Conservation (phyloP, 768 basidiomycete genomes). For the Leucogyrophana mollusca region DNA sequence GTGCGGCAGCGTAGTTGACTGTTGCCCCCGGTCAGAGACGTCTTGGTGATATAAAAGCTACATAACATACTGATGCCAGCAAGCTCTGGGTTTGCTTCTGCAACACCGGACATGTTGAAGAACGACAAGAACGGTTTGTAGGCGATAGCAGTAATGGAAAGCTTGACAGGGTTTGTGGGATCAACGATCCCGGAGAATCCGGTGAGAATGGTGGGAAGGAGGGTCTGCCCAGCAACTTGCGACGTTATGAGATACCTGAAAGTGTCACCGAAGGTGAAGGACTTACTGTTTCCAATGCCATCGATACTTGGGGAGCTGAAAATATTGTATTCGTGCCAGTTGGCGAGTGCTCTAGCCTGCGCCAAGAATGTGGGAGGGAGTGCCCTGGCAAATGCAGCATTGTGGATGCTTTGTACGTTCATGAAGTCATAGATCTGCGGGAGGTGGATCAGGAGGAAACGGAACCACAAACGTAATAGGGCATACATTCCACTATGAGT, state of each 20-base stretch:
- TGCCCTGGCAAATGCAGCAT: constrained; percentile 45
- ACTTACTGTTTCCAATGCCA: constrained; percentile 67
- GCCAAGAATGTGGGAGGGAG: constrained; percentile 51
- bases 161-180: constrained; percentile 48
- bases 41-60: too few species aligned
- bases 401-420: constrained; percentile 71
- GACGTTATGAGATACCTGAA: neutral
- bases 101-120: constrained; percentile 73
- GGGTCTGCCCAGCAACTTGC: constrained; percentile 64
- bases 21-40: neutral
- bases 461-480: neutral
- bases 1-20: constrained; percentile 64
- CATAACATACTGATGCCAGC: constrained; percentile 53
- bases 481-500: constrained; percentile 45
- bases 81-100: constrained; percentile 47
- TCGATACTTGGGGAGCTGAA: constrained; percentile 51
- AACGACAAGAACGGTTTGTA: constrained; percentile 80
- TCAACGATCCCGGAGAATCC: constrained; percentile 53
- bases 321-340: constrained; percentile 72
- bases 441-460: neutral
- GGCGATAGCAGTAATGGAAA: constrained; percentile 58
- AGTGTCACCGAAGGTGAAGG: constrained; percentile 3
- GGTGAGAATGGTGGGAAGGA: constrained; percentile 58
- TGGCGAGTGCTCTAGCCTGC: constrained; percentile 60
- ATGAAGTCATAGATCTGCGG: constrained; percentile 67